Evolutionary conservation across 208 protist species (phyloP).

Genomic region (Trypanosoma melophagium): DNA sequence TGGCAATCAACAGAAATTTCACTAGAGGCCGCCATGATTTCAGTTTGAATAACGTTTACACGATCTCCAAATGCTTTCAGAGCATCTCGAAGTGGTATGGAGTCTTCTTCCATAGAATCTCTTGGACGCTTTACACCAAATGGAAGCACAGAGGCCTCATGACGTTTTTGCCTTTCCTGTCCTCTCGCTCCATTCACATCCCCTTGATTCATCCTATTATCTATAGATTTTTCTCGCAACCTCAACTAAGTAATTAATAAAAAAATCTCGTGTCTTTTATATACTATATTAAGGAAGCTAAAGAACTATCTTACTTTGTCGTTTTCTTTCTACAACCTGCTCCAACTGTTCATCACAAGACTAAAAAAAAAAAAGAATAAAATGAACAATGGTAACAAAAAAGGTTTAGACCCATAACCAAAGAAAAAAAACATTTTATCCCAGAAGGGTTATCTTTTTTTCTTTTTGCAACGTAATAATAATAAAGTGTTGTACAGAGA

Average conservation of each 20-base stretch:
- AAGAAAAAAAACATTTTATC: too few species aligned
- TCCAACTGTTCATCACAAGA: background rate
- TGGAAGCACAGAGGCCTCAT: too few species aligned
- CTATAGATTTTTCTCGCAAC: background rate
- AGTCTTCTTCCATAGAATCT: slow-evolving; percentile 15
- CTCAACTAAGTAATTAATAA: background rate
- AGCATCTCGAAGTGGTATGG: slow-evolving; percentile 19
- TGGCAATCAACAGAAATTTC: slow-evolving; percentile 8
- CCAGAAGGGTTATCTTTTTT: background rate
- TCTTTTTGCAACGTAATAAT: background rate
- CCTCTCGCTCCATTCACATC: background rate
- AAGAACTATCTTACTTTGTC: background rate
- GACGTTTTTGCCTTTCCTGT: background rate
- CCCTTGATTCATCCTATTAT: background rate
- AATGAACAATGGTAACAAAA: background rate
- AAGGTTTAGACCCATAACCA: background rate
- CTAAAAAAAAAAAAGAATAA: background rate
- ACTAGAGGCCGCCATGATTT: background rate
- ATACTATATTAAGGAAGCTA: too few species aligned
- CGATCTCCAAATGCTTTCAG: slow-evolving; percentile 46
- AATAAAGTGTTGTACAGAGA: background rate
- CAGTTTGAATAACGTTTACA: slow-evolving; percentile 27
- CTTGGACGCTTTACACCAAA: slow-evolving; percentile 21
- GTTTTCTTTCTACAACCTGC: too few species aligned
- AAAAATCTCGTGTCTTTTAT: slow-evolving; percentile 1